Base-by-base conservation (phyloP, 768 basidiomycete genomes). In the Trametes villosa region DNA sequence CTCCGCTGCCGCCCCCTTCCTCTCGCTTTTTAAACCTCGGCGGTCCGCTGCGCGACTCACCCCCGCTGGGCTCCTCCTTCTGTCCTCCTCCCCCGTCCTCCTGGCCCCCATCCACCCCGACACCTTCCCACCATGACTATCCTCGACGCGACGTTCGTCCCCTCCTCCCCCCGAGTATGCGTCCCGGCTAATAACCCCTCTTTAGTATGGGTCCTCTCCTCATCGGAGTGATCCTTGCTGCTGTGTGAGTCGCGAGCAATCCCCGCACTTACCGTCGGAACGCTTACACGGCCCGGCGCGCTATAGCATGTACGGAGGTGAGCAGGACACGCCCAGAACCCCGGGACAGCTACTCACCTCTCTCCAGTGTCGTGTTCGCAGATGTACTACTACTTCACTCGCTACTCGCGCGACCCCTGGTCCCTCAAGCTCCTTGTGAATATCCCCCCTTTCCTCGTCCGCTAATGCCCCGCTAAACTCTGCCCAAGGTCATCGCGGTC, bases 241-340 rank as follows among this genome's bases (percentile, higher is more conserved):
- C 74, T 31, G 71, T 79, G 82, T 80, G 68, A 69, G 80, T 52
- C 30, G 20, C 17, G 27, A 12, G 27, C 18, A 31, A n/a, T n/a
- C n/a, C n/a, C 12, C 12, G 20, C 13, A 33, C 2, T 15, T 15
- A 36, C 3, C 5, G 11, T 24, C 29, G 17, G 4, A 42, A 27
- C 49, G 30, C 18, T 48, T 33, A 33, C 15, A 22, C 30, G 51
- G 42, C 22, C 53, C 13, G 20, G 20, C 18, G 20, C n/a, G 8
- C 36, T 38, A 3, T 38, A 83, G 81, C 56, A 67, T 85, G 53
- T 85, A 83, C 57, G 83, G 83, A 74, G 82, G 83, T 82, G 75
- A n/a, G 67, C 44, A 18, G 33, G 26, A 44, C 24, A 30, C 42
- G 57, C 34, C 20, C 17, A 24, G 33, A 45, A 34, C 50, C 5